Evolutionary conservation across 805 yeast genomes (phyloP).

Genomic region (Metschnikowia koreensis): DNA sequence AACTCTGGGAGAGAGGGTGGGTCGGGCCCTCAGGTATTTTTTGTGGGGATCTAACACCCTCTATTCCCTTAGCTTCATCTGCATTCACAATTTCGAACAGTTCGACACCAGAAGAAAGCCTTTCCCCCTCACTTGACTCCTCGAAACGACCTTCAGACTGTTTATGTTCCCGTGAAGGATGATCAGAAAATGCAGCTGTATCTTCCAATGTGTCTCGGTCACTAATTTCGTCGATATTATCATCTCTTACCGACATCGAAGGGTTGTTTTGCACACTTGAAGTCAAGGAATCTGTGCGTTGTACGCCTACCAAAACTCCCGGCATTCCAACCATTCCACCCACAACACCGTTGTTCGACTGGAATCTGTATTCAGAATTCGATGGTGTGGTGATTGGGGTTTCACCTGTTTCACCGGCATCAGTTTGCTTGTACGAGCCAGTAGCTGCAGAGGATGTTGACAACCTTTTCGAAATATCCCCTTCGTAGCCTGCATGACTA

Average conservation of each 20-base stretch:
- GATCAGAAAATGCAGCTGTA: slow-evolving; percentile 8
- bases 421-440: slow-evolving; percentile 25
- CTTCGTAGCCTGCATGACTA: not conserved
- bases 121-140: slow-evolving; percentile 37
- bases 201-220: slow-evolving; percentile 41
- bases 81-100: slow-evolving; percentile 55
- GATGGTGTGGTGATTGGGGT: slow-evolving; percentile 51
- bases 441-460: slow-evolving; percentile 33
- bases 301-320: slow-evolving; percentile 44
- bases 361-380: slow-evolving; percentile 48
- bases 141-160: slow-evolving; percentile 17
- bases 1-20: slow-evolving; percentile 14
- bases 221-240: slow-evolving; percentile 43
- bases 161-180: slow-evolving; percentile 8
- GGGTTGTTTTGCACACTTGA: slow-evolving; percentile 93
- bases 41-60: slow-evolving; percentile 2
- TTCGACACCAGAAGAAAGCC: slow-evolving; percentile 45
- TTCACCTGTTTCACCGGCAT: slow-evolving; percentile 33
- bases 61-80: slow-evolving; percentile 39
- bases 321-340: slow-evolving; percentile 45
- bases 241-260: slow-evolving; percentile 86
- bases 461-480: slow-evolving; percentile 13
- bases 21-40: not conserved
- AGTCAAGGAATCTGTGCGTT: slow-evolving; percentile 77
- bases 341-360: slow-evolving; percentile 30